Evolutionary conservation across 1,284 basidiomycete genomes (phyloP).

Genomic region (Bondarzewia mesenterica): DNA sequence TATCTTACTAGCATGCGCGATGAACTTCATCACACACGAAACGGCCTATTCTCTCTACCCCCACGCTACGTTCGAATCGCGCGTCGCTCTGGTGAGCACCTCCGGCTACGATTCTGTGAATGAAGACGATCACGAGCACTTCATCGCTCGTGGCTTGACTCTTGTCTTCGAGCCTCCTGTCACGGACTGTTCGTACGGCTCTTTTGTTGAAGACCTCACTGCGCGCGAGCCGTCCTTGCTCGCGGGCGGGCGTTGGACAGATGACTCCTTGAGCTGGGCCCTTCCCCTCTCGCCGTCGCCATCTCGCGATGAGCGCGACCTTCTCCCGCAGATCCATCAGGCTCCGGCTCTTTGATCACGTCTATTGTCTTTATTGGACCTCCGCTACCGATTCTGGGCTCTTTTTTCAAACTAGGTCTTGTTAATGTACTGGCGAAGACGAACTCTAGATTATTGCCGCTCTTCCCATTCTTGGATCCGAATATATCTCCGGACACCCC

Average conservation of each 20-base stretch:
- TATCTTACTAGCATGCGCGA: constrained; percentile 12
- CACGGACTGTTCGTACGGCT: not conserved
- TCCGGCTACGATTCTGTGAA: not conserved
- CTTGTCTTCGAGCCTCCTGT: constrained; percentile 4
- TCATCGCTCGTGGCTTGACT: constrained; percentile 21
- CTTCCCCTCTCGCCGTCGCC: constrained; percentile 18
- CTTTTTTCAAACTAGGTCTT: too few relatives aligned
- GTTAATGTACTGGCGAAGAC: too few relatives aligned
- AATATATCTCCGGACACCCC: too few relatives aligned
- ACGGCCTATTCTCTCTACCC: constrained; percentile 16
- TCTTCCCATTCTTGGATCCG: too few relatives aligned
- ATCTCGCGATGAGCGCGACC: too few relatives aligned
- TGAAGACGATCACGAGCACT: constrained; percentile 17
- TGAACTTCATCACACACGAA: constrained; percentile 16
- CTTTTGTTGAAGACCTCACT: not conserved
- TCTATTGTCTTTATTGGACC: too few relatives aligned
- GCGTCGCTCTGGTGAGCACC: constrained; percentile 5
- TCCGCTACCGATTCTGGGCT: too few relatives aligned
- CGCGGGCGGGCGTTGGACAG: constrained; percentile 16
- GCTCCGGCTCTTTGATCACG: too few relatives aligned
- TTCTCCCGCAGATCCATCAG: too few relatives aligned
- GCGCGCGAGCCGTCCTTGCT: constrained; percentile 2
- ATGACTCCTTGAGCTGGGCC: constrained; percentile 20
- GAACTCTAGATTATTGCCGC: too few relatives aligned
- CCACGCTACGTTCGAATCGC: constrained; percentile 14